Percentiles rank a stretch among this genome's conserved stretches.
These are phyloP conservation scores for Flaveria bidentis DNA, from an alignment of 129 eudicot genomes.

Conservation along the genomic window DNA sequence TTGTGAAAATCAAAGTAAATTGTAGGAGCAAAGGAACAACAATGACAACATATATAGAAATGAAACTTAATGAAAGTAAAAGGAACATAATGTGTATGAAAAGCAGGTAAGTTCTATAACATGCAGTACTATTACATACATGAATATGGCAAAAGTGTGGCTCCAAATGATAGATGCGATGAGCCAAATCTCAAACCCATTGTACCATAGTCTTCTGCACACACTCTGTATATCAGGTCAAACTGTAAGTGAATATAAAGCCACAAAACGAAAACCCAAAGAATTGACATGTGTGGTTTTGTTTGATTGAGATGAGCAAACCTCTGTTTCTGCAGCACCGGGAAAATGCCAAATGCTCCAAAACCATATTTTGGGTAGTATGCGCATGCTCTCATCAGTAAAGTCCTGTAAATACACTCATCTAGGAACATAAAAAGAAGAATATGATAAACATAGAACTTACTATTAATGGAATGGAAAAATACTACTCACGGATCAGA, in stretches of 20 bases:
- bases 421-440: constrained; percentile 12
- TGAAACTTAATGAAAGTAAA: constrained; percentile 3
- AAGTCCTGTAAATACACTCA: constrained; percentile 48
- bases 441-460: constrained; percentile 8
- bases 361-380: constrained; percentile 80
- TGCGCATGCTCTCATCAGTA: constrained; percentile 83
- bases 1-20: not conserved
- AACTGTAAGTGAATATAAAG: constrained; percentile 22
- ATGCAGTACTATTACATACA: constrained; percentile 46
- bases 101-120: constrained; percentile 3
- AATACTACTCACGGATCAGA: constrained; percentile 74
- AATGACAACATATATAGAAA: constrained; percentile 15
- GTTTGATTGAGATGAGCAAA: constrained; percentile 19
- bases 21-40: constrained; percentile 2
- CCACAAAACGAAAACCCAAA: constrained; percentile 16
- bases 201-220: constrained; percentile 65
- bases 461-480: constrained; percentile 2
- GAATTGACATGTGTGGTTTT: not conserved
- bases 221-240: constrained; percentile 45
- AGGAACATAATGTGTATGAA: constrained; percentile 16
- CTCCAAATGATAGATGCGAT: constrained; percentile 74
- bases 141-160: constrained; percentile 69
- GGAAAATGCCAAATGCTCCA: constrained; percentile 92
- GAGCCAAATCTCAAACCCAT: constrained; percentile 97
- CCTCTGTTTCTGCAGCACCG: constrained; percentile 74